Conservation (phyloP, 805 yeast species). For the Saccharomycopsis olivae region DNA sequence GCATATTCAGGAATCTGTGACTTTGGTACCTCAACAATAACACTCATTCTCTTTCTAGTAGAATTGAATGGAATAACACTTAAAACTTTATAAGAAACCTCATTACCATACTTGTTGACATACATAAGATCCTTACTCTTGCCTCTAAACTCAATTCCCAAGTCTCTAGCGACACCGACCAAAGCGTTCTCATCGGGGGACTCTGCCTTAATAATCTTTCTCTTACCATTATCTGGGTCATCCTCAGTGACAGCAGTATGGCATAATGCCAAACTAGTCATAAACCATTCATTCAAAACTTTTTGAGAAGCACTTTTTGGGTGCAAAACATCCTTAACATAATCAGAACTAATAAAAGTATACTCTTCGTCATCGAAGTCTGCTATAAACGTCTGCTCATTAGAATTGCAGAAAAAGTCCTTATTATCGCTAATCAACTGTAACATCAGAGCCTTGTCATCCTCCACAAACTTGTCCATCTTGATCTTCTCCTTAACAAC, state of each 20-base stretch:
- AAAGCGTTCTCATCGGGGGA: slow-evolving; percentile 79
- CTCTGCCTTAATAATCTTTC: slow-evolving; percentile 56
- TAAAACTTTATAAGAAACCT: slow-evolving; percentile 36
- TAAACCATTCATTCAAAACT: slow-evolving; percentile 42
- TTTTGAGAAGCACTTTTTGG: slow-evolving; percentile 31
- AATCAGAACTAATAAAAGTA: slow-evolving; percentile 55
- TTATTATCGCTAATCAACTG: slow-evolving; percentile 5
- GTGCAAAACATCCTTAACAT: slow-evolving; percentile 41
- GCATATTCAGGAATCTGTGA: slow-evolving; percentile 18
- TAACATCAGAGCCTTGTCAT: slow-evolving; percentile 9
- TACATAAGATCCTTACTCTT: slow-evolving; percentile 39
- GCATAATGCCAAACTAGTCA: slow-evolving; percentile 59
- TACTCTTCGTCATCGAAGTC: slow-evolving; percentile 39
- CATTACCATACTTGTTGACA: slow-evolving; percentile 34
- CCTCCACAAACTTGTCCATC: slow-evolving; percentile 19
- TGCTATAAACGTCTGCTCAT: slow-evolving; percentile 25
- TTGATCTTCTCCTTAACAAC: slow-evolving; percentile 40
- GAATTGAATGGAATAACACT: slow-evolving; percentile 57
- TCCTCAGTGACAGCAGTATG: slow-evolving; percentile 64
- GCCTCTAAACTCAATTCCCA: slow-evolving; percentile 55
- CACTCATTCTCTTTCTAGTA: slow-evolving; percentile 71
- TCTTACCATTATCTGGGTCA: slow-evolving; percentile 25
- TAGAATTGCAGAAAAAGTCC: slow-evolving; percentile 7
- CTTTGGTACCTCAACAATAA: slow-evolving; percentile 39
- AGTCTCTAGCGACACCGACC: slow-evolving; percentile 64